phyloP scores from a whole-genome alignment of 805 yeast genomes.

The Candida sonorensis region DNA sequence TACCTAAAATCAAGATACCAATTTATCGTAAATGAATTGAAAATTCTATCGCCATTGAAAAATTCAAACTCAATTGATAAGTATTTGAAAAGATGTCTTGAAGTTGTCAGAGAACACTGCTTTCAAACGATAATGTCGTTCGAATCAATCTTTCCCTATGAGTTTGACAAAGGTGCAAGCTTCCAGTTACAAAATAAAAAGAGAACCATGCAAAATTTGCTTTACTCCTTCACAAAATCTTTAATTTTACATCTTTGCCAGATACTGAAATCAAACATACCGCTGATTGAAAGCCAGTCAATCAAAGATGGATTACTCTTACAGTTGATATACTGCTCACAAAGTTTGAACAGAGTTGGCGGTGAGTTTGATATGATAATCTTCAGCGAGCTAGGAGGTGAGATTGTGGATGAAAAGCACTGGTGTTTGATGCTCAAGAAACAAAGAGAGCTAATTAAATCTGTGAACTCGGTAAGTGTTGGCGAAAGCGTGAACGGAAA shows the following conservation, averaged over 20 bases:
- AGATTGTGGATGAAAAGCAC: conserved; percentile 28
- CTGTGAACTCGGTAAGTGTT: conserved; percentile 8
- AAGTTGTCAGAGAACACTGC: conserved; percentile 77
- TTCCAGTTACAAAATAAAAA: too few species aligned
- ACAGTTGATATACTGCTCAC: conserved; percentile 86
- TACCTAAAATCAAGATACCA: conserved; percentile 62
- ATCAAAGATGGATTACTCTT: conserved; percentile 62
- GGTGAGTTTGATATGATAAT: conserved; percentile 61
- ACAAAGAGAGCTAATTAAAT: conserved; percentile 32
- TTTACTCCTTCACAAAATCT: conserved; percentile 32
- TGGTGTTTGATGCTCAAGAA: conserved; percentile 39
- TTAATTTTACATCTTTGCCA: conserved; percentile 26
- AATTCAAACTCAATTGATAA: conserved; percentile 46
- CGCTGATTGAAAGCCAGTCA: conserved; percentile 29
- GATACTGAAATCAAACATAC: conserved; percentile 26
- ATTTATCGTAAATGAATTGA: conserved; percentile 57
- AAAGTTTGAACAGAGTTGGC: conserved; percentile 66
- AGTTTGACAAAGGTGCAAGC: too few species aligned
- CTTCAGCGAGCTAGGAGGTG: conserved; percentile 29
- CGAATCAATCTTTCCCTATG: conserved; percentile 51
- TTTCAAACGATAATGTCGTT: conserved; percentile 66
- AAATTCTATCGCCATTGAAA: conserved; percentile 49
- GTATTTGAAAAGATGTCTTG: conserved; percentile 72
- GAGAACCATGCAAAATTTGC: conserved; percentile 20
- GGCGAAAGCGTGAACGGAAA: not conserved